These are phyloP conservation scores for Talaromyces sp. DNA, from an alignment of 2,329 filamentous ascomycete species.

Conservation along the genomic window DNA sequence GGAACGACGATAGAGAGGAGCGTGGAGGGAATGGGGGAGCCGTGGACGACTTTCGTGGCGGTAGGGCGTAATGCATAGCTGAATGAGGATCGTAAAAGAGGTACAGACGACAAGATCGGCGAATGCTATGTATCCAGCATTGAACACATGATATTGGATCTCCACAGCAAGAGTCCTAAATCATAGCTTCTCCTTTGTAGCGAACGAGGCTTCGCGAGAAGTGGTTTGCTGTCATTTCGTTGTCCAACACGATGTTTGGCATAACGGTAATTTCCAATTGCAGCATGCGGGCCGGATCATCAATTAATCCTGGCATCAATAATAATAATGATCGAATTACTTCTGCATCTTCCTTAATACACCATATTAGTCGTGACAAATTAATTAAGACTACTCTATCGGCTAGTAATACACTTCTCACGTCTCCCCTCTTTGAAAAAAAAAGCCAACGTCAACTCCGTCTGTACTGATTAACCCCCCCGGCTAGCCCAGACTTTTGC, in stretches of 20 bases:
- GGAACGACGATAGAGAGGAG: constrained; percentile 33
- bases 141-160: neutral
- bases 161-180: neutral
- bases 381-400: neutral
- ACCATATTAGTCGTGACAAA: neutral
- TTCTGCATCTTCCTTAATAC: neutral
- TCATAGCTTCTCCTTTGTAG: neutral
- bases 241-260: neutral
- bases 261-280: neutral
- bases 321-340: neutral
- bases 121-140: neutral
- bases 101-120: neutral
- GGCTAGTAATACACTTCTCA: neutral
- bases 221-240: constrained; percentile 1
- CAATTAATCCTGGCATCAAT: constrained; percentile 3
- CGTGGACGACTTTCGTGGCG: constrained; percentile 76
- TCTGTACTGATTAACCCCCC: neutral
- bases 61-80: constrained; percentile 83
- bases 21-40: constrained; percentile 62
- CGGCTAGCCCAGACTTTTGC: neutral
- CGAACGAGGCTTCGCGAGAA: neutral
- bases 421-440: neutral
- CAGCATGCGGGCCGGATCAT: constrained; percentile 12
- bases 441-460: neutral
- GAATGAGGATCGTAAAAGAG: neutral